A percentile compares a stretch with the other conserved stretches of the same genome.
Evolutionary conservation across 352 stramenopile genomes (phyloP).

Genomic region (Phytophthora sansomeana): DNA sequence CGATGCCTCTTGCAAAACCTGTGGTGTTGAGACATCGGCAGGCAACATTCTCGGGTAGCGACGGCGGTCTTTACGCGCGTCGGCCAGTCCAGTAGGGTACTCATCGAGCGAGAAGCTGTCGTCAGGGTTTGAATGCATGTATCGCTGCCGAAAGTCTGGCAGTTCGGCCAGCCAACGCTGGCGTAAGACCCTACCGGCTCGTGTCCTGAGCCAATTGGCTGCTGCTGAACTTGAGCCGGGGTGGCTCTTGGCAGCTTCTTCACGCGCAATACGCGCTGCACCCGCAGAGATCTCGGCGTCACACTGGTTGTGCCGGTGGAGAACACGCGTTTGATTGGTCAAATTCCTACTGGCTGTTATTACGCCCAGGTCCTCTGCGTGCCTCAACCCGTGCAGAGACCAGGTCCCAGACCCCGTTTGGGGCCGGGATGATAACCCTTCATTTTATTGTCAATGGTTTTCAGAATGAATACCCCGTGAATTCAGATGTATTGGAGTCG

Average conservation of each 20-base stretch:
- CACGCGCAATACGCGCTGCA: not conserved
- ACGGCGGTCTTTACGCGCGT: not conserved
- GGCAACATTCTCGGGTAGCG: not conserved
- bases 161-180: not conserved
- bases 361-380: not conserved
- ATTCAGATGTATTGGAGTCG: too few relatives aligned
- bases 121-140: slow-evolving; percentile 3
- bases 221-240: not conserved
- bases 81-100: not conserved
- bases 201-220: not conserved
- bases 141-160: not conserved
- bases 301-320: not conserved
- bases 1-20: not conserved
- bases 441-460: not conserved
- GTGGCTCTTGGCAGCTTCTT: not conserved
- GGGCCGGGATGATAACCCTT: too few relatives aligned
- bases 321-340: not conserved
- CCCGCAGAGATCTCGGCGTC: not conserved
- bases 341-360: not conserved
- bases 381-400: not conserved
- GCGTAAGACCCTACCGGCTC: not conserved
- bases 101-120: not conserved
- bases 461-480: too few relatives aligned
- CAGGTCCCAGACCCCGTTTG: not conserved
- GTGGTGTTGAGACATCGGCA: not conserved